Percentiles rank a stretch among this genome's conserved stretches.
These are phyloP conservation scores for Stachybotrys elegans DNA, from an alignment of 2,329 filamentous ascomycete species.

Conservation along the genomic window DNA sequence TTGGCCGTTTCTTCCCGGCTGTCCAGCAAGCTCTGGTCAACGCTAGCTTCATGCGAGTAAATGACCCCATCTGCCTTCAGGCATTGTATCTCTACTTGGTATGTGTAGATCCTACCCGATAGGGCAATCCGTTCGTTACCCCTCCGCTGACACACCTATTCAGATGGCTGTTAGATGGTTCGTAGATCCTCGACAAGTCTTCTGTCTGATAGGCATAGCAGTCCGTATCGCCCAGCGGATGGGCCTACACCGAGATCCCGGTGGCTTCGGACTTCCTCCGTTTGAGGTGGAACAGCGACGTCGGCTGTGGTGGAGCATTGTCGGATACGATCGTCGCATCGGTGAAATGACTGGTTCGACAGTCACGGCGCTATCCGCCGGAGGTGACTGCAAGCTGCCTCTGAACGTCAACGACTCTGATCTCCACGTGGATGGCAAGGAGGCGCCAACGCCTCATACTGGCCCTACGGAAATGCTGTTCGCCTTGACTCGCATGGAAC, in stretches of 20 bases:
- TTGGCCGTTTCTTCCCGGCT: slow-evolving; percentile 50
- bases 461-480: slow-evolving; percentile 59
- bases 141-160: not conserved
- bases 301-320: slow-evolving; percentile 68
- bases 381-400: slow-evolving; percentile 50
- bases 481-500: slow-evolving; percentile 49
- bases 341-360: slow-evolving; percentile 59
- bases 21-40: slow-evolving; percentile 62
- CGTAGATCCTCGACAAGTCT: slow-evolving; percentile 49
- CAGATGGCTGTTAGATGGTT: slow-evolving; percentile 46
- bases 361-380: slow-evolving; percentile 50
- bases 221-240: slow-evolving; percentile 64
- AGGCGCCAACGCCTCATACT: slow-evolving; percentile 40
- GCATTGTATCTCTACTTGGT: slow-evolving; percentile 64
- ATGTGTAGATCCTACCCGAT: slow-evolving; percentile 22
- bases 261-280: slow-evolving; percentile 42
- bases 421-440: slow-evolving; percentile 52
- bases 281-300: slow-evolving; percentile 68
- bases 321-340: slow-evolving; percentile 63
- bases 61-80: slow-evolving; percentile 61
- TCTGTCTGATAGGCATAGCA: slow-evolving; percentile 54
- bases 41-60: slow-evolving; percentile 60
- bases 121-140: too few species aligned
- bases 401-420: slow-evolving; percentile 60
- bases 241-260: slow-evolving; percentile 61